A percentile compares a stretch with the other conserved stretches of the same genome.
Evolutionary conservation across 179 eudicot genomes (phyloP).

Genomic region (Carnegiea gigantea): DNA sequence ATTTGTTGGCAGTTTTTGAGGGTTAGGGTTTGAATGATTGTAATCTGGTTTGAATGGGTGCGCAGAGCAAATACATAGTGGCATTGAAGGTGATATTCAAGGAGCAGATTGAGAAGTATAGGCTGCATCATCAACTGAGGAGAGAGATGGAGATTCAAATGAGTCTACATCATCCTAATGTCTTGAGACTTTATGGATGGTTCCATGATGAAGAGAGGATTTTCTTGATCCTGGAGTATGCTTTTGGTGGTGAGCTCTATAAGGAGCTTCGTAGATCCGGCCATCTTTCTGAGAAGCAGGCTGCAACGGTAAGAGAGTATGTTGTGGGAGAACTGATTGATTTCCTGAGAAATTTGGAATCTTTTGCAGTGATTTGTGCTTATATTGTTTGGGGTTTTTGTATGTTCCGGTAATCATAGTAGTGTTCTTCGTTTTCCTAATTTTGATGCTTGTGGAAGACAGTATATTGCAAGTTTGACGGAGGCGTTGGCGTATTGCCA

Average conservation of each 20-base stretch:
- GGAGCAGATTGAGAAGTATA: constrained; percentile 79
- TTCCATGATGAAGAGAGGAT: constrained; percentile 78
- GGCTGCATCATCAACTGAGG: constrained; percentile 65
- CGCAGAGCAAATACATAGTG: constrained; percentile 50
- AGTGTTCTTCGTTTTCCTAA: no score
- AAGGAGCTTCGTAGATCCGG: constrained; percentile 47
- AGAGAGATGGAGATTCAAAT: constrained; percentile 92
- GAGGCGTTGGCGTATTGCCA: constrained; percentile 88
- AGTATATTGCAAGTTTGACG: constrained; percentile 85
- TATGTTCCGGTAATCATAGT: neutral
- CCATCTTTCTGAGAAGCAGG: constrained; percentile 59
- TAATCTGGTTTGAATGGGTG: neutral
- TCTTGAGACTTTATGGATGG: constrained; percentile 78
- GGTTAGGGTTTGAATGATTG: neutral
- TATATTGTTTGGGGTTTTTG: neutral
- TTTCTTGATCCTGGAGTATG: constrained; percentile 77
- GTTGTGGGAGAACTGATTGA: neutral
- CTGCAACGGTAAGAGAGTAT: constrained; percentile 56
- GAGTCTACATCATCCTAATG: constrained; percentile 76
- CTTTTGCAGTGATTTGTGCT: neutral
- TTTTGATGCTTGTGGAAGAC: neutral
- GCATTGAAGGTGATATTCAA: constrained; percentile 92
- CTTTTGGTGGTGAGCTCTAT: constrained; percentile 79
- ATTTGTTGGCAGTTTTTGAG: neutral
- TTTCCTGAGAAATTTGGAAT: neutral